These are phyloP conservation scores for Calonectria multiphialidica DNA, from an alignment of 2,329 filamentous ascomycete species.

Conservation along the genomic window DNA sequence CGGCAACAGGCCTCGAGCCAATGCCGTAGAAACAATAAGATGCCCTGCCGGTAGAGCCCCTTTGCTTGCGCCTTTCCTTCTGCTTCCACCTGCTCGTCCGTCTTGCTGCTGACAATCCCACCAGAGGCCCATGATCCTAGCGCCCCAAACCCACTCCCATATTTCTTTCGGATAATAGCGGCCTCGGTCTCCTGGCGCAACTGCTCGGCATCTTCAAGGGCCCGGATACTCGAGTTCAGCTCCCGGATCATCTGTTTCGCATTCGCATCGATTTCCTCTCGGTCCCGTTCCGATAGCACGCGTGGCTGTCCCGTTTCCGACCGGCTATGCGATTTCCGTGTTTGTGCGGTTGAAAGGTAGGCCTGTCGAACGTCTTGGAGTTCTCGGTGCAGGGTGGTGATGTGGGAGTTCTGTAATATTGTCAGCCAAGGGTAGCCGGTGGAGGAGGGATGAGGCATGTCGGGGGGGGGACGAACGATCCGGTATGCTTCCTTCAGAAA, in stretches of 20 bases:
- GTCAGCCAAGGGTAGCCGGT: slow-evolving; percentile 28
- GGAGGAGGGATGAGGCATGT: slow-evolving; percentile 22
- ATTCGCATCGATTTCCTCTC: slow-evolving; percentile 88
- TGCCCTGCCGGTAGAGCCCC: slow-evolving; percentile 80
- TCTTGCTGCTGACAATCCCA: slow-evolving; percentile 60
- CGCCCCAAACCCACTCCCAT: slow-evolving; percentile 72
- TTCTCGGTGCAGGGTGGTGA: slow-evolving; percentile 82
- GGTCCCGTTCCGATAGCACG: slow-evolving; percentile 82
- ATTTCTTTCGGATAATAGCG: slow-evolving; percentile 78
- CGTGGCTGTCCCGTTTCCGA: slow-evolving; percentile 59
- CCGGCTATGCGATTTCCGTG: slow-evolving; percentile 67
- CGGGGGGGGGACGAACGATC: slow-evolving; percentile 72
- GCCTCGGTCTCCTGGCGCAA: slow-evolving; percentile 82
- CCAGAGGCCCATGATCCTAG: slow-evolving; percentile 76
- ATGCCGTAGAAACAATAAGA: slow-evolving; percentile 85
- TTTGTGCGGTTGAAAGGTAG: slow-evolving; percentile 86
- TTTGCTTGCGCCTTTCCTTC: slow-evolving; percentile 78
- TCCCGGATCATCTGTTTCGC: slow-evolving; percentile 88
- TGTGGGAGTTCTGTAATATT: slow-evolving; percentile 79
- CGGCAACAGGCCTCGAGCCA: slow-evolving; percentile 81
- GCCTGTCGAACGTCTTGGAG: slow-evolving; percentile 87
- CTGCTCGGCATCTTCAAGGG: slow-evolving; percentile 84
- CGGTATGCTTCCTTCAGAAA: slow-evolving; percentile 95
- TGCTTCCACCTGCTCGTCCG: slow-evolving; percentile 76
- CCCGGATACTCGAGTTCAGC: slow-evolving; percentile 83